Evolutionary conservation across 2,329 filamentous ascomycete species (phyloP).

Genomic region (Neobulgaria alba): DNA sequence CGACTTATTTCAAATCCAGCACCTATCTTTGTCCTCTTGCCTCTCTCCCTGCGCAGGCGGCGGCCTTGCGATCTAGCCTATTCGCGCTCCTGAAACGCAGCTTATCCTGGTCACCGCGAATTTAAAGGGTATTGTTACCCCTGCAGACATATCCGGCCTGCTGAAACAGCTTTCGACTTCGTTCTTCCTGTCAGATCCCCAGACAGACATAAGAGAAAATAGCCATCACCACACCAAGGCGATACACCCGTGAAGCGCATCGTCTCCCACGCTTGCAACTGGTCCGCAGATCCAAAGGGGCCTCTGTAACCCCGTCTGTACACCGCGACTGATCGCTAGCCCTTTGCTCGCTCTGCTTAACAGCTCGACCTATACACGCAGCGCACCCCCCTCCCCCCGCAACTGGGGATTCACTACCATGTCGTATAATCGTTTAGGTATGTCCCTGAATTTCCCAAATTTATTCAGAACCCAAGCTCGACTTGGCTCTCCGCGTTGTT

Average conservation of each 20-base stretch:
- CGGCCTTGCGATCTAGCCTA: background rate
- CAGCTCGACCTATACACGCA: too few relatives aligned
- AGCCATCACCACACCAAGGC: too few relatives aligned
- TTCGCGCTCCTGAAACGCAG: background rate
- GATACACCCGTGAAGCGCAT: too few relatives aligned
- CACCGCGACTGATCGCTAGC: too few relatives aligned
- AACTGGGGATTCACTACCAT: slow-evolving; percentile 32
- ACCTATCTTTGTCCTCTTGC: too few relatives aligned
- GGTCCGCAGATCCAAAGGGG: too few relatives aligned
- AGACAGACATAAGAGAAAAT: too few relatives aligned
- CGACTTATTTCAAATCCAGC: too few relatives aligned
- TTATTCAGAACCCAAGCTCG: slow-evolving; percentile 7
- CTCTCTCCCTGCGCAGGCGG: too few relatives aligned
- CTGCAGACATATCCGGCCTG: background rate
- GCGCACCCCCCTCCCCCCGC: background rate
- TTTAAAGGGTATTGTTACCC: background rate
- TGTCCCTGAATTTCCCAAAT: slow-evolving; percentile 31
- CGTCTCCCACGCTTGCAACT: too few relatives aligned
- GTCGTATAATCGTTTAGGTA: slow-evolving; percentile 69
- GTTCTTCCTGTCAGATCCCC: background rate
- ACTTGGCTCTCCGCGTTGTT: slow-evolving; percentile 2
- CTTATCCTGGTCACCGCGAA: background rate
- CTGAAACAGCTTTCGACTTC: background rate
- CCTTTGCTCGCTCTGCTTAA: too few relatives aligned
- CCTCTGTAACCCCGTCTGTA: too few relatives aligned